Base-by-base conservation (phyloP, 805 yeast species). In the Wickerhamomyces hampshirensis region DNA sequence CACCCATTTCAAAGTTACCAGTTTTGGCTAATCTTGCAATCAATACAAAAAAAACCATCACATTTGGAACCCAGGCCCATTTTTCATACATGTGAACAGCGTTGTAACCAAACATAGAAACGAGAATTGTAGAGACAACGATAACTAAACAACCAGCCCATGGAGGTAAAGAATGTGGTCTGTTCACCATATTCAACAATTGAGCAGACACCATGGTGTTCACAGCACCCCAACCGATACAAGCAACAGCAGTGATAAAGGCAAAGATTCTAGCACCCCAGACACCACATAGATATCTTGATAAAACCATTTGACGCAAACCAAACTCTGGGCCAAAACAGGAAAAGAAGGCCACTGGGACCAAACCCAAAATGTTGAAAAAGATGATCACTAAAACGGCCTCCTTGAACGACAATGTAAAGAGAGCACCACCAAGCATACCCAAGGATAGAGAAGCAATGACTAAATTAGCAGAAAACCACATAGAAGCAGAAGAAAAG, bases 211-310 rank as follows among this genome's bases (percentile, higher is more conserved):
- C 83, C 75, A 88, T 84, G 43, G 84, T 85, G 63, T 89, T 89
- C 32, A 87, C 91, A 8, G 95, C 86, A 62, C 93, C 84, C 97
- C 97, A 89, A 51, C 97, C 96, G 38, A 88, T 76, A 73, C 95
- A 85, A 18, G 95, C 89, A 44, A 89, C 60, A 53, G 79, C 73
- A 56, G 88, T 87, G 57, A 89, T 68, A 31, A 81, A 59, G 8
- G 94, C 80, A 53, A 86, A 82, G 39, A 87, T 69, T 58, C 95
- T 75, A 63, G 84, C 80, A 31, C 83, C 80, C 23, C 66, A 57
- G 60, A 81, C 77, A 45, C 97, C 97, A 44, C 80, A 71, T 50
- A 87, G 71, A 61, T 69, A 88, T 48, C 91, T 73, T 9, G 95
- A 77, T 39, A 88, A 55, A 26, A 85, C 71, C 84, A 88, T 82